Evolutionary conservation across 2,329 filamentous ascomycete genomes (phyloP).

Genomic region (Neophaeococcomyces aloes): DNA sequence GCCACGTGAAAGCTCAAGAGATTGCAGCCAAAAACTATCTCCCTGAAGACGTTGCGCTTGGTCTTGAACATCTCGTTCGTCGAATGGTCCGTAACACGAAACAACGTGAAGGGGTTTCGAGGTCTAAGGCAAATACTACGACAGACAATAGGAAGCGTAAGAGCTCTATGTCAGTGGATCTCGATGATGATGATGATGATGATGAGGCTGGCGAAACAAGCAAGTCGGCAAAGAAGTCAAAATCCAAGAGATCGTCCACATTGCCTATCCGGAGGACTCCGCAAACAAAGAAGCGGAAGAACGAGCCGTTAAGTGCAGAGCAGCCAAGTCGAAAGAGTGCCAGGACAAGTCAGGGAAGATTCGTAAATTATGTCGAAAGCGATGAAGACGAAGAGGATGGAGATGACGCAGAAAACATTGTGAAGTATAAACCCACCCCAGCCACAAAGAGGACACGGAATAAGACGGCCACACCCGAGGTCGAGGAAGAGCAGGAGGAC

Average conservation of each 20-base stretch:
- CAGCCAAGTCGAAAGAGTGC: slow-evolving; percentile 30
- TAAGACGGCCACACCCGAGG: slow-evolving; percentile 20
- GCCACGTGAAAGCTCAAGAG: slow-evolving; percentile 67
- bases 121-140: slow-evolving; percentile 18
- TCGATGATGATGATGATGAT: slow-evolving; percentile 21
- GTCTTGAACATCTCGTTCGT: slow-evolving; percentile 66
- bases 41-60: slow-evolving; percentile 63
- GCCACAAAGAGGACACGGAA: slow-evolving; percentile 25
- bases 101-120: slow-evolving; percentile 11
- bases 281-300: slow-evolving; percentile 29
- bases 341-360: slow-evolving; percentile 26
- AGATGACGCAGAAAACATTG: slow-evolving; percentile 20
- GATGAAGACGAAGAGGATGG: slow-evolving; percentile 37
- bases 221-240: slow-evolving; percentile 19
- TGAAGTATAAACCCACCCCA: slow-evolving; percentile 23
- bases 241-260: slow-evolving; percentile 8
- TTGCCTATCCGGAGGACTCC: slow-evolving; percentile 19
- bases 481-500: slow-evolving; percentile 19
- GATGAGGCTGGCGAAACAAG: slow-evolving; percentile 12
- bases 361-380: slow-evolving; percentile 35
- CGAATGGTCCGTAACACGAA: slow-evolving; percentile 51
- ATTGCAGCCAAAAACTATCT: slow-evolving; percentile 81
- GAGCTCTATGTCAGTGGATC: slow-evolving; percentile 25
- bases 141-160: slow-evolving; percentile 32
- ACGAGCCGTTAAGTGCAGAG: slow-evolving; percentile 25